A percentile compares a stretch with the other conserved stretches of the same genome.
phyloP scores from a whole-genome alignment of 1,284 basidiomycete species.

The Naganishia sp. region DNA sequence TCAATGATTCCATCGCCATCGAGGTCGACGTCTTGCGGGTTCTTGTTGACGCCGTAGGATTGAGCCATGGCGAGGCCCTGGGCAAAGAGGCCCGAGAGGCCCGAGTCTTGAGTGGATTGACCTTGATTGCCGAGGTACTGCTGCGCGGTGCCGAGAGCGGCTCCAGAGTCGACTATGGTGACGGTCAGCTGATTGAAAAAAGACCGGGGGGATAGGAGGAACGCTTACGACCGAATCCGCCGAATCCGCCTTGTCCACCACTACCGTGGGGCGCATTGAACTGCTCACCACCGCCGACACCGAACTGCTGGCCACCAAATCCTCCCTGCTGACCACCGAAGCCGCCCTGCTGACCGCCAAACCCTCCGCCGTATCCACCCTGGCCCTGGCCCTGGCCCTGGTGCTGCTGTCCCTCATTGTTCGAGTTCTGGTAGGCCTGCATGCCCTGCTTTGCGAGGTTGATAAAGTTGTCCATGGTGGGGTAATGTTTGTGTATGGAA shows the following conservation, averaged over 20 bases:
- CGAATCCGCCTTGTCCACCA: conserved; percentile 19
- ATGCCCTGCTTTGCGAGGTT: conserved; percentile 67
- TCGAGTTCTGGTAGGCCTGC: conserved; percentile 58
- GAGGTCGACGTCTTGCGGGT: conserved; percentile 49
- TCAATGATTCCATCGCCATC: conserved; percentile 65
- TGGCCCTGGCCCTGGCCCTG: conserved; percentile 36
- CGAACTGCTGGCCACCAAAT: conserved; percentile 6
- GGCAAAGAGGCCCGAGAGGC: conserved; percentile 17
- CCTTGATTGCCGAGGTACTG: conserved; percentile 10
- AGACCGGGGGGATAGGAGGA: neutral
- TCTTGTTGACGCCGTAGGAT: conserved; percentile 47
- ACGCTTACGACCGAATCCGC: conserved; percentile 5
- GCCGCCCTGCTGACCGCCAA: neutral
- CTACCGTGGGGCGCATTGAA: neutral
- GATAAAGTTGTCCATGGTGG: conserved; percentile 62
- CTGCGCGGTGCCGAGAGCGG: conserved; percentile 47
- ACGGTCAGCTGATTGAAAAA: too few species aligned
- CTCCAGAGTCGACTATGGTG: conserved; percentile 46
- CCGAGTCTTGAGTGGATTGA: conserved; percentile 3
- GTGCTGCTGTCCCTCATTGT: conserved; percentile 35
- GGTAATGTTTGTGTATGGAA: neutral
- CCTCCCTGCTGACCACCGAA: conserved; percentile 2
- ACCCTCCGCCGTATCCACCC: conserved; percentile 5
- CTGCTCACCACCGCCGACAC: neutral
- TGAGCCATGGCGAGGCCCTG: conserved; percentile 37